phyloP scores from a whole-genome alignment of 345 rosid species.

The Aquilaria sinensis region DNA sequence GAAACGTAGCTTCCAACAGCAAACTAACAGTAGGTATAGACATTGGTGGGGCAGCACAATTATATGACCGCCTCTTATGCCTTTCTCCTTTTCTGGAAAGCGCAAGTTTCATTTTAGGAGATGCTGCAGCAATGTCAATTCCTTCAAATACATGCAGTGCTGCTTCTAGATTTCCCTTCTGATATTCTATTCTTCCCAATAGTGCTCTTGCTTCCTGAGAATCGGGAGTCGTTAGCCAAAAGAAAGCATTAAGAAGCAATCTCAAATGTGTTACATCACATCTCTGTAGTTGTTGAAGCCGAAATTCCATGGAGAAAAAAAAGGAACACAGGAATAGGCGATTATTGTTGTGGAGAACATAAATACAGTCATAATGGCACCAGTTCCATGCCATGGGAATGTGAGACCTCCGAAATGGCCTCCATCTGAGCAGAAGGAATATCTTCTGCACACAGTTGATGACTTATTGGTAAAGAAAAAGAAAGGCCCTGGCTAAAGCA shows the following conservation, averaged over 20 bases:
- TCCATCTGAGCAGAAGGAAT: no score
- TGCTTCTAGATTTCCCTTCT: slow-evolving; percentile 73
- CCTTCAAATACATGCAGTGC: slow-evolving; percentile 88
- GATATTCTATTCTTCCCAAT: slow-evolving; percentile 82
- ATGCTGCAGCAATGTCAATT: slow-evolving; percentile 62
- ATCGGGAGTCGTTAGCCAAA: slow-evolving; percentile 12
- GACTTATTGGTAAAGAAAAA: no score
- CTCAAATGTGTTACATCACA: background rate
- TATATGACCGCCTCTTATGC: slow-evolving; percentile 40
- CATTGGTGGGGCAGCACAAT: slow-evolving; percentile 41
- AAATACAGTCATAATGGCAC: no score
- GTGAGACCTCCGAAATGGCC: no score
- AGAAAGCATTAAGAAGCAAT: slow-evolving; percentile 1
- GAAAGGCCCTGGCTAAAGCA: no score
- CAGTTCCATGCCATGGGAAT: no score
- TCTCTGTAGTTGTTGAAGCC: background rate
- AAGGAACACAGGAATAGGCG: background rate
- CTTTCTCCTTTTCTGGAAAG: slow-evolving; percentile 43
- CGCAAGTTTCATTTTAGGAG: slow-evolving; percentile 53
- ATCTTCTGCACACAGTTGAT: no score
- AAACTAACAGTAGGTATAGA: slow-evolving; percentile 70
- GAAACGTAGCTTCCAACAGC: slow-evolving; percentile 73
- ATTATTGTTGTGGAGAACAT: no score
- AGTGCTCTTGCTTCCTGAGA: slow-evolving; percentile 81
- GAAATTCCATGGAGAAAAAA: background rate